Base-by-base conservation (phyloP, 2,329 filamentous ascomycete species). In the Thielaviopsis populi region DNA sequence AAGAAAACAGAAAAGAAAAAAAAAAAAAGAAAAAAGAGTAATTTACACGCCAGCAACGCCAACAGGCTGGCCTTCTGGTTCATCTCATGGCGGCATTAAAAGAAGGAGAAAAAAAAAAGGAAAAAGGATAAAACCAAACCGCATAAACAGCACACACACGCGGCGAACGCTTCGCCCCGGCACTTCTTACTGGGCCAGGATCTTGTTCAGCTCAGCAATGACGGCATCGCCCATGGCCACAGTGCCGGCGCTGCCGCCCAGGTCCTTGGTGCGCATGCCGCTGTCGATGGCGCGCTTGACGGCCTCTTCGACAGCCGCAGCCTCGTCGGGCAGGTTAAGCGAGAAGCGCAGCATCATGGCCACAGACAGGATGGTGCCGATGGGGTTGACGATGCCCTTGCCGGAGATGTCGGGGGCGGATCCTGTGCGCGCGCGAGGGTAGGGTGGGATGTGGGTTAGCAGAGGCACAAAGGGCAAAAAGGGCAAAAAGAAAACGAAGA, bases 261-360 rank as follows among this genome's bases (percentile, higher is more conserved):
- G 88, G 73, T 97, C 92, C 73, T 83, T 86, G 17, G 92, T 96
- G 67, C 84, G 80, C 59, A 91, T 75, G 42, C 89, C 89, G 63
- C 78, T 81, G 73, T 96, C 91, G 68, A 96, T 87, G 61, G 89
- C 87, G 63, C 80, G 83, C 72, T 83, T 82, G 61, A 96, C 91
- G 2, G 91, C 91, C 66, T 85, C 80, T 76, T 96, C 91, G 67
- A 96, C 83, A 60, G 85, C 83, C 67, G 83, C 80, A 41, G 91
- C 88, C 75, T 96, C 86, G 61, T 83, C 80, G 37, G 87, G 84
- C 68, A 91, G 83, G 70, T 85, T 84, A 66, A 97, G 83, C 15
- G 91, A 96, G 80, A 96, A 97, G 72, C 90, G 87, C 71, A 96
- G 82, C 86, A 99, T 89, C 91, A 97, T 96, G 70, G 90, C 90